Base-by-base conservation (phyloP, 148 eudicot species). In the Limonium bicolor region DNA sequence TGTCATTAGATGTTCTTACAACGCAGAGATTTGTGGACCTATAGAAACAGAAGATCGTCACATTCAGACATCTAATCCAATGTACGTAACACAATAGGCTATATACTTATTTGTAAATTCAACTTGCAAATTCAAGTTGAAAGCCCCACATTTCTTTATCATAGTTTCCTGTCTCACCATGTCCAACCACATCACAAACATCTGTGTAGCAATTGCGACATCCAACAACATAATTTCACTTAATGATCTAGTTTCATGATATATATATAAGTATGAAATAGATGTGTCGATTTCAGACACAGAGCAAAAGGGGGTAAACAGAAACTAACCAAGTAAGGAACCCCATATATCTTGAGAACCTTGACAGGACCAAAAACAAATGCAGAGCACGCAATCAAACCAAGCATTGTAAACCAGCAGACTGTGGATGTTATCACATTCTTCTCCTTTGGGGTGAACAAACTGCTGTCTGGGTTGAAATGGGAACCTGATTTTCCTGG, bases 151-250 rank as follows among this genome's bases (percentile, higher is more conserved):
- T n/a, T n/a, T n/a, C n/a, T n/a, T n/a, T n/a, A n/a, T n/a, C n/a
- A n/a, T n/a, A n/a, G n/a, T n/a, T n/a, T n/a, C n/a, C n/a, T n/a
- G n/a, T n/a, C n/a, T n/a, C n/a, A 80, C 92, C 51, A 80, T 43
- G 54, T 80, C 92, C 65, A 80, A 66, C 92, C 92, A 80, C 84
- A 73, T 70, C 5, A 80, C 80, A 56, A 76, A 76, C 7, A 66
- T 62, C 92, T 80, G 69, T 36, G 53, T 13, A 43, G 24, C 7
- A 1, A 4, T 6, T 13, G 48, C 7, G 0, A 13, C 30, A 43
- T 43, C 27, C 24, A 31, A 43, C 31, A 43, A 18, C 7, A 25
- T 13, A 5, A 23, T 43, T 20, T 10, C 24, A 13, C 48, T 13
- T 12, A 24, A 13, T 8, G 16, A 10, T 14, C 4, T 7, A 0